A percentile compares a stretch with the other conserved stretches of the same genome.
phyloP scores from a whole-genome alignment of 306 rosid genomes.

The Prunus kanzakura region DNA sequence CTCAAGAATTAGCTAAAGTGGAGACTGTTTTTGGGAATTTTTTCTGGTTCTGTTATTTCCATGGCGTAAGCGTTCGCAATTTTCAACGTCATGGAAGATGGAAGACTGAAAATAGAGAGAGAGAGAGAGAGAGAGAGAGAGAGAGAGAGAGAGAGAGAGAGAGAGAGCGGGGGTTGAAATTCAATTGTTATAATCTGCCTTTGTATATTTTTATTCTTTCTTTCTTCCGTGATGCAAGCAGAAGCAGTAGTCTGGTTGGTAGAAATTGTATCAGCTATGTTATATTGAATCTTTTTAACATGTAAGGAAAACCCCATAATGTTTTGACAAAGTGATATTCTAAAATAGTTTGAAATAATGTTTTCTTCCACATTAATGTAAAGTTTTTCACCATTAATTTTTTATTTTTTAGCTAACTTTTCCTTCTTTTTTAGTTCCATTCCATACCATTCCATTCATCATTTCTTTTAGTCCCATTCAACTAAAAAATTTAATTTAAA shows the following conservation, averaged over 20 bases:
- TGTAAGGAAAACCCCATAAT: no score
- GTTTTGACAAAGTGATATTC: no score
- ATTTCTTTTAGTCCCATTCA: no score
- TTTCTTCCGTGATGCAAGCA: neutral
- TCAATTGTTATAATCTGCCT: neutral
- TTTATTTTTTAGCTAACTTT: no score
- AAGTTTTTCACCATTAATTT: no score
- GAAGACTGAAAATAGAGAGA: neutral
- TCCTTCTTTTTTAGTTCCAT: no score
- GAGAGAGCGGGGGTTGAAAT: neutral
- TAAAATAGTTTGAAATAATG: no score
- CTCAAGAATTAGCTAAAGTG: neutral
- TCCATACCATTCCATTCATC: no score
- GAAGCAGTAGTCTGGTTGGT: neutral
- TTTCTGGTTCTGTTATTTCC: neutral
- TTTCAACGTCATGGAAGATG: neutral
- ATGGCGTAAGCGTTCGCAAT: neutral
- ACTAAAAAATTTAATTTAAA: no score
- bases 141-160: neutral
- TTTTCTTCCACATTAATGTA: no score
- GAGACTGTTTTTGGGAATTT: neutral
- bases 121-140: neutral
- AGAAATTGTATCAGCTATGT: neutral
- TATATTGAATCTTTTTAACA: neutral
- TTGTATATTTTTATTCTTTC: neutral